Evolutionary conservation across 192 early-diverging fungal species (phyloP), one percentile per base, ranked within the genome.

Genomic region (Coemansia sp.): DNA sequence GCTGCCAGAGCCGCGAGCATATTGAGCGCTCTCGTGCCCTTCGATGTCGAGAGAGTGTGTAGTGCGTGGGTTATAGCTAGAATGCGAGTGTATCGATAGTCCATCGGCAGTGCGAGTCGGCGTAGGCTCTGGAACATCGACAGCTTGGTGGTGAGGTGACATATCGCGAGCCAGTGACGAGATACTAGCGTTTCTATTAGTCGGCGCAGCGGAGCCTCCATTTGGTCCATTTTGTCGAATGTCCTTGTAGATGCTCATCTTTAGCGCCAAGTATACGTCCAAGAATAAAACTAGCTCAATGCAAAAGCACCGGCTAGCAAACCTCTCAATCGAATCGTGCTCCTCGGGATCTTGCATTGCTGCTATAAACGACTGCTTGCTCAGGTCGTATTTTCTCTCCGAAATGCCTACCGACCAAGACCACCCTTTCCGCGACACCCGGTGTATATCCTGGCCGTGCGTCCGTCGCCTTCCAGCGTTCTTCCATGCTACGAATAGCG

Each of bases 221-320:
- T 32, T 19, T 23, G 29, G 23, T 7, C 41, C 57, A 23, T 60
- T 1, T 42, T 23, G 53, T 29, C 38, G 39, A 44, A 71, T 57
- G 29, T 60, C 63, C 10, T 36, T 21, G 29, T 71, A 65, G 4
- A 71, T 64, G 36, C 41, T 60, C 36, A 42, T 39, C 29, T 76
- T 76, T 25, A 76, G 64, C 17, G 74, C 66, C 25, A 66, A 11
- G 25, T 66, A 67, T 3, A 70, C 60, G 34, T 76, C 64, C 29
- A 76, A 59, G 50, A 76, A 76, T 14, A 46, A 63, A 0, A 76
- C 36, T 27, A 76, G 68, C 60, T 76, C 74, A 59, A 58, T 44
- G 42, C 74, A 76, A 62, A 76, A 76, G 48, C 74, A 76, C n/a
- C 58, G 27, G 37, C 46, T 31, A 34, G 74, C 74, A 63, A 63